phyloP scores from a whole-genome alignment of 2,329 filamentous ascomycete species.

The Lasiodiplodia citricola region DNA sequence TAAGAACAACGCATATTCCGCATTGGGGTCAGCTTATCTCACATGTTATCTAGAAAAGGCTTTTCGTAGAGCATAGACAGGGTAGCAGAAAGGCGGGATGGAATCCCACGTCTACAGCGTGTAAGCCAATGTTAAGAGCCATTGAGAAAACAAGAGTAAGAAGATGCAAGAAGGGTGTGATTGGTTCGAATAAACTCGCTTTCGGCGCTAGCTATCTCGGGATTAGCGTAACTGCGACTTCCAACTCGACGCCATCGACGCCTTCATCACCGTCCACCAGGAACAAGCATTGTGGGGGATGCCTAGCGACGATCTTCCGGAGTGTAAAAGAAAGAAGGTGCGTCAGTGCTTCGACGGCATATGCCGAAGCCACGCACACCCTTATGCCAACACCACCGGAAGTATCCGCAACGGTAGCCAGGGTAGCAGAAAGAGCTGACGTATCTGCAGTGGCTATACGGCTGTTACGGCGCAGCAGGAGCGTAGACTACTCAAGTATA shows the following conservation, averaged over 20 bases:
- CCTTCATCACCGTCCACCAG: background rate
- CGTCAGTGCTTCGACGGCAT: background rate
- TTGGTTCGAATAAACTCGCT: background rate
- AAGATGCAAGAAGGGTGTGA: background rate
- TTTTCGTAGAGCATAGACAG: too few species aligned
- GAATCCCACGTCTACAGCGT: too few species aligned
- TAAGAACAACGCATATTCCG: too few species aligned
- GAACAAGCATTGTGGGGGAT: background rate
- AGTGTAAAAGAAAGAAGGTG: background rate
- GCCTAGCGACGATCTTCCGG: background rate
- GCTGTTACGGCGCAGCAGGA: background rate
- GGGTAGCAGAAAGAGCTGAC: background rate
- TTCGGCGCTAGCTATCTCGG: background rate
- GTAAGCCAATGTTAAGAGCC: background rate
- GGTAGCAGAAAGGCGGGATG: too few species aligned
- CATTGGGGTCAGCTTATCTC: too few species aligned
- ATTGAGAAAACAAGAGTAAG: background rate
- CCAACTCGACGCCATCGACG: too few species aligned
- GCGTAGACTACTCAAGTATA: too few species aligned
- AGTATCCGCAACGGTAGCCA: background rate
- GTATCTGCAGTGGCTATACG: background rate
- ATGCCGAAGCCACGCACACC: background rate
- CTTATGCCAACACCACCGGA: background rate
- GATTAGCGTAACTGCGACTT: background rate
- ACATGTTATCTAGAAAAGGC: too few species aligned